Evolutionary conservation across 331 rosid species (phyloP), one percentile per base, ranked within the genome.

Genomic region (Ulmus americana): DNA sequence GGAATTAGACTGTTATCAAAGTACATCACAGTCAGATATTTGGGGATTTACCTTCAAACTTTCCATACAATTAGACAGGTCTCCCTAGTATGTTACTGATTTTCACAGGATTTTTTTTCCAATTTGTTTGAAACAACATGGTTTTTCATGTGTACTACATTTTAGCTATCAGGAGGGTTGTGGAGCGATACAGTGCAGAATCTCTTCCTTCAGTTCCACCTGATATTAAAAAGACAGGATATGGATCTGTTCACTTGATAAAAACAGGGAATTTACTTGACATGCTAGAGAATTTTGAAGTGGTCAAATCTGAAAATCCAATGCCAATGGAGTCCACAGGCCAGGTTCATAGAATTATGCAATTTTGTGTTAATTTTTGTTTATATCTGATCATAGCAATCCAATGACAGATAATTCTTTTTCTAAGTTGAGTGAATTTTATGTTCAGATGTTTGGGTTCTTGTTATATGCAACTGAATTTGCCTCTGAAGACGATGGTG

Each of bases 391-490:
- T 59, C n/a, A 61, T 63, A 46, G 45, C 66, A 52, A 64, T 61
- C 68, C 70, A 39, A 55, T 54, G 62, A 51, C 51, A 52, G 69
- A 48, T 67, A 51, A 64, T 45, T 61, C 61, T 40, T 52, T 52
- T 6, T 0, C 42, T 39, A 63, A 64, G 62, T 72, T 66, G 67
- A 50, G 62, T 55, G 51, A 35, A 75, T 46, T 68, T 59, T 65
- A 54, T 50, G 70, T 77, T 69, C 98, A 92, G 98, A 77, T 79
- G 79, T 89, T 85, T 69, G 98, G 98, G 45, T 89, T 85, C 72
- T 48, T 87, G 69, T 70, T 92, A 64, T 92, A 92, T 45, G 82
- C 46, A 56, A 62, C 95, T 1, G 75, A 92, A 67, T 86, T 78
- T 56, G 42, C 74, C 70, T 79, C 84, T 50, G 77, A 84, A 51